Conservation (phyloP, 1,284 basidiomycete genomes). For the Quambalaria eucalypti region DNA sequence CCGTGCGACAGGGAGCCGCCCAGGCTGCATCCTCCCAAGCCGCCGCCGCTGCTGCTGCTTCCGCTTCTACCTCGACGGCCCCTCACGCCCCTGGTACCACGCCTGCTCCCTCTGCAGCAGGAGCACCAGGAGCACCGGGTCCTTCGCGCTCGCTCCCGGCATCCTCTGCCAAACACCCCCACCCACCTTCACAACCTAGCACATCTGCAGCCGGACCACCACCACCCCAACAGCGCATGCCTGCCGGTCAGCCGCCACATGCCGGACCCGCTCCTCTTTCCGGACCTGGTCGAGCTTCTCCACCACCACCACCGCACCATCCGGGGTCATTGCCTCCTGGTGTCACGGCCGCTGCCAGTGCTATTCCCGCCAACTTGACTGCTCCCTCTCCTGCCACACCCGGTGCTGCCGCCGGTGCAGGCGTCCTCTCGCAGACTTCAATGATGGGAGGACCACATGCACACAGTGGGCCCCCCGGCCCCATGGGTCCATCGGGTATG, state of each 20-base stretch:
- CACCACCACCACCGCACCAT: too few relatives aligned
- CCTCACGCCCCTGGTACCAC: conserved; percentile 3
- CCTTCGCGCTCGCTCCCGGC: neutral
- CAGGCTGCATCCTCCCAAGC: conserved; percentile 33
- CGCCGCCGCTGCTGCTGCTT: neutral
- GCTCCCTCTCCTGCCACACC: conserved; percentile 12
- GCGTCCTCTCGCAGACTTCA: conserved; percentile 11
- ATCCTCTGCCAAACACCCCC: neutral
- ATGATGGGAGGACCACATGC: too few relatives aligned
- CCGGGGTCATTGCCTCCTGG: conserved; percentile 1
- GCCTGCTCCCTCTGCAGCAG: conserved; percentile 10
- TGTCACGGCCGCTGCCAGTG: too few relatives aligned
- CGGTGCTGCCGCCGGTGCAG: conserved; percentile 15
- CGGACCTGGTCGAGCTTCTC: conserved; percentile 5
- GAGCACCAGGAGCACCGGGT: conserved; percentile 2
- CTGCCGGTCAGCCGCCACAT: neutral
- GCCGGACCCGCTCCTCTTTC: conserved; percentile 2
- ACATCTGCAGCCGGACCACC: neutral
- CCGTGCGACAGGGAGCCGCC: conserved; percentile 13
- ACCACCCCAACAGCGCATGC: too few relatives aligned
- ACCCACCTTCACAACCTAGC: neutral
- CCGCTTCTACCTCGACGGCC: neutral
- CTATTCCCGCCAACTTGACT: neutral
- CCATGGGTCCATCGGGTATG: neutral
- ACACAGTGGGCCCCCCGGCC: neutral